Base-by-base conservation (phyloP, 139 green algal genomes). In the Pycnococcus provasolii region DNA sequence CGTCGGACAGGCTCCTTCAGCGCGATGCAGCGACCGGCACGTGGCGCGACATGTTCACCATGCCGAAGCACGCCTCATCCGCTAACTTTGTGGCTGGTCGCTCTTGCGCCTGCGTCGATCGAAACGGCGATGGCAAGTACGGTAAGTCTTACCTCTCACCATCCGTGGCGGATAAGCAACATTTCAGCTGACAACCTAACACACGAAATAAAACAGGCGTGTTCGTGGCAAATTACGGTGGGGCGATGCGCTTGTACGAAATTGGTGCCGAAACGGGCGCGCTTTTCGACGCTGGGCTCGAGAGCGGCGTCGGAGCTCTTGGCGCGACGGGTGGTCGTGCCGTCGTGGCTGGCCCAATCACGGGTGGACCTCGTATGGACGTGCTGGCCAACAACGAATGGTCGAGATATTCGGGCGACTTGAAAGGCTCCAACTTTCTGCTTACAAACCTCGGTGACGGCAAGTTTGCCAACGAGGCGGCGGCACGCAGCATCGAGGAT, bases 221-320 rank as follows among this genome's bases (percentile, higher is more conserved):
- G 11, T 64, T 75, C n/a, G 68, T 75, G 15, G 68, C 68, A 41
- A 75, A 75, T 26, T 75, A 75, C 62, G 68, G 68, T 4, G 64
- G 67, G 5, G 55, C 67, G 4, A 70, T 73, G 67, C 60, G 51
- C 37, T 47, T 73, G 4, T 73, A 71, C 26, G 11, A 62, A 11
- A 39, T 13, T 40, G 58, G 70, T 15, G 8, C 41, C 53, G 67
- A 11, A 40, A 15, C 51, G 6, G 43, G 8, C 37, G 47, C 50
- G 41, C 4, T 73, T n/a, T 11, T 40, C 3, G 58, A 73, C 43
- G 67, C 70, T 4, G 67, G 55, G 42, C 4, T 40, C 5, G 58
- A 53, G 11, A 57, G 55, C 4, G 58, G 58, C 60, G 4, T n/a
- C n/a, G n/a, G n/a, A n/a, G n/a, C n/a, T n/a, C n/a, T n/a, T n/a